Evolutionary conservation across 768 basidiomycete species (phyloP), one percentile per base, ranked within the genome.

Genomic region (Amanita rubescens): DNA sequence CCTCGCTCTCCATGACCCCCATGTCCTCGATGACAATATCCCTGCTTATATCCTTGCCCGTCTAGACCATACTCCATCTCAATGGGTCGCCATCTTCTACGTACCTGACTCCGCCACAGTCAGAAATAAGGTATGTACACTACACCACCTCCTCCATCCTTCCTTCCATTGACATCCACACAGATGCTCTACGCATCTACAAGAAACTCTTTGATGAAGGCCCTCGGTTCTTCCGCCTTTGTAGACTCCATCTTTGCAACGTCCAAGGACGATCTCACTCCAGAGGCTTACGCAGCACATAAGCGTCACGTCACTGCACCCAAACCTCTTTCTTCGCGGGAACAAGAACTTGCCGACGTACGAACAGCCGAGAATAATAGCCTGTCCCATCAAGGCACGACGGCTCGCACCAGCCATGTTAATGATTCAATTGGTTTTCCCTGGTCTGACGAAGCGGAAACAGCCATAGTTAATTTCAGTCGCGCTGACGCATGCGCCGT

Each of bases 101-200:
- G 88, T 94, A 5, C 92, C 92, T 1, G 92, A 94, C 56, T 64
- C 75, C 17, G 87, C 92, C 24, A 84, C 78, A 69, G 79, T 94
- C 55, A 77, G 89, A 62, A 81, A 88, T 68, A 94, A 94, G 82
- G 90, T 84, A 59, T 57, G 65, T 55, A n/a, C n/a, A n/a, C 33
- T 30, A 3, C 44, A 48, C 42, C 32, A 35, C 20, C 52, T 45
- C 20, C 33, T 2, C 22, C 8, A 34, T 8, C 27, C 27, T 30
- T 14, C 30, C 38, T 37, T 15, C 32, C 39, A 32, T 42, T 51
- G 46, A 34, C 27, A 15, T 35, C 30, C 39, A 49, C 50, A 39
- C 59, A 93, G 90, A 94, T 93, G 90, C 73, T 94, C 32, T 94
- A 93, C 67, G 90, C 92, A 19, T 85, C 91, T 3, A 84, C 85